Conservation (phyloP, 1,139 yeast species). For the Pichia sp. region DNA sequence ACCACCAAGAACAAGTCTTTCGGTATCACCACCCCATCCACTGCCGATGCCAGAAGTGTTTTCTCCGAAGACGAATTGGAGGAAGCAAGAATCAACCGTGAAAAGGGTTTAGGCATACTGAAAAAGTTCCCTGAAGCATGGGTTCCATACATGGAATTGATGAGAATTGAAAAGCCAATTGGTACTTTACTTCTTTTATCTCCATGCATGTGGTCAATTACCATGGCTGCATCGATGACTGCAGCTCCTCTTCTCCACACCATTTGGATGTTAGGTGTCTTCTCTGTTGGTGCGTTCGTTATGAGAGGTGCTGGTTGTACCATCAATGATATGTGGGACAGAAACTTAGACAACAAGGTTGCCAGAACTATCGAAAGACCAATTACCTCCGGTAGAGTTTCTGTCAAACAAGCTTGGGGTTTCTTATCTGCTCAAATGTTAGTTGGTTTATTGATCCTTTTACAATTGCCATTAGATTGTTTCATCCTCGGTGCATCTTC, state of each 20-base stretch:
- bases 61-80: constrained; percentile 57
- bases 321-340: constrained; percentile 84
- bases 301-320: constrained; percentile 99
- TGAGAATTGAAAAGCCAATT: constrained; percentile 91
- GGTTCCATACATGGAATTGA: constrained; percentile 89
- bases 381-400: constrained; percentile 81
- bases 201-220: constrained; percentile 82
- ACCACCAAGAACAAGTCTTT: constrained; percentile 4
- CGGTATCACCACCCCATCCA: constrained; percentile 4
- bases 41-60: constrained; percentile 17
- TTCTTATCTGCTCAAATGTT: constrained; percentile 75
- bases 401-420: constrained; percentile 66
- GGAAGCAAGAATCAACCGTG: constrained; percentile 55
- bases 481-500: constrained; percentile 82
- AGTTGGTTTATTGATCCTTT: constrained; percentile 73
- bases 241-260: constrained; percentile 68
- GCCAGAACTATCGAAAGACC: constrained; percentile 89
- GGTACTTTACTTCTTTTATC: constrained; percentile 82
- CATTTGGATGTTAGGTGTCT: constrained; percentile 56
- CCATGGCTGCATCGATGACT: constrained; percentile 80
- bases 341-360: constrained; percentile 80
- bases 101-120: constrained; percentile 59
- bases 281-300: constrained; percentile 79
- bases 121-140: constrained; percentile 62
- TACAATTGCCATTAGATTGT: constrained; percentile 76